Base-by-base conservation (phyloP, 108 stramenopile genomes). In the Pseudonitzschia multiseries region DNA sequence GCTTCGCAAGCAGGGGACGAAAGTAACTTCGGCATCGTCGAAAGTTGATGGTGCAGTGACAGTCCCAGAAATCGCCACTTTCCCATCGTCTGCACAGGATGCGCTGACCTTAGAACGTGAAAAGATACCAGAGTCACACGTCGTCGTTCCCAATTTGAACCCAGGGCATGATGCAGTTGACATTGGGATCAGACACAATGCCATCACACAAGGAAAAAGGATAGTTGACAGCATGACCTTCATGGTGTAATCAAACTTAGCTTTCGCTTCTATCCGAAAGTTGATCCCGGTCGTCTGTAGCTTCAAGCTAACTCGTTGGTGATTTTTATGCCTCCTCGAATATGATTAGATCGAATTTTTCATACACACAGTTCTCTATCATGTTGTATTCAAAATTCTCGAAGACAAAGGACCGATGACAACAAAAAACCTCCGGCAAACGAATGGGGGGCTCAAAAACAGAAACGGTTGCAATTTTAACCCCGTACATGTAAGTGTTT, bases 161-260 rank as follows among this genome's bases (percentile, higher is more conserved):
- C 66, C 66, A 2, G 66, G 66, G 26, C 66, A 67, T 22, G 42
- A 40, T 8, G 61, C 61, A n/a, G n/a, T 0, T 17, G 61, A 36
- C 12, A 18, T 40, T 15, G 32, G 10, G 31, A 62, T 21, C 29
- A 62, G 61, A n/a, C 9, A 10, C 36, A 33, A 62, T 40, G 61
- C 61, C 32, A 62, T 13, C 36, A 62, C 33, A 12, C 61, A 62
- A n/a, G 4, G 61, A 40, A 62, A 29, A 17, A 62, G 32, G 32
- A 62, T 31, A 28, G 32, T 26, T 20, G 54, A 56, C 24, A 22
- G 22, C 46, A 48, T 48, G 1, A 18, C 12, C 9, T 5, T 48
- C 17, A 18, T 48, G 46, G 2, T 36, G 36, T 36, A 36, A 6
- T 5, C 6, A 6, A 36, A 36, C 36, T 36, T 36, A 5, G 36